Evolutionary conservation across 2,329 filamentous ascomycete genomes (phyloP).

Genomic region (Calonectria naviculata): DNA sequence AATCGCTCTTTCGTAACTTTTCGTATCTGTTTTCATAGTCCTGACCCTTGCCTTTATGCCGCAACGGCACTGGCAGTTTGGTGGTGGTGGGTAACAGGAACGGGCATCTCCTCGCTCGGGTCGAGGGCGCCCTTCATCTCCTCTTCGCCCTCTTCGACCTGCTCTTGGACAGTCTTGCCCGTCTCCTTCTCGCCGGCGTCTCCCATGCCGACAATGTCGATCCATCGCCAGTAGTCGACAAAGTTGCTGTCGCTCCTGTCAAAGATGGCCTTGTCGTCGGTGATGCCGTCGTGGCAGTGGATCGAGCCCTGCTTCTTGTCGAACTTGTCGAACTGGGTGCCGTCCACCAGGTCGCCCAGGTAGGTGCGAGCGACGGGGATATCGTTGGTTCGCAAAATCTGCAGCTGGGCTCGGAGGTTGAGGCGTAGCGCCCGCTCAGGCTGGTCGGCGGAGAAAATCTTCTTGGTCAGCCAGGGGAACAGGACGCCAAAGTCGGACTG

Average conservation of each 20-base stretch:
- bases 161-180: conserved; percentile 43
- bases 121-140: conserved; percentile 50
- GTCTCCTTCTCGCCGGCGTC: conserved; percentile 41
- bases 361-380: conserved; percentile 62
- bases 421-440: conserved; percentile 69
- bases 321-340: conserved; percentile 51
- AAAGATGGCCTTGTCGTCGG: conserved; percentile 64
- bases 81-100: conserved; percentile 3
- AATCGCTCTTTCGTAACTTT: conserved; percentile 34
- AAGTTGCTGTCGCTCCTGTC: conserved; percentile 50
- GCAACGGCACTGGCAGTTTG: conserved; percentile 29
- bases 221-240: conserved; percentile 63
- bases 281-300: conserved; percentile 49
- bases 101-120: conserved; percentile 41
- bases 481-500: conserved; percentile 88
- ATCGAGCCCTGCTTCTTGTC: conserved; percentile 28
- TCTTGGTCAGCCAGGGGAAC: conserved; percentile 77
- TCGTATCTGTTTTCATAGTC: neutral
- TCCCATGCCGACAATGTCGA: conserved; percentile 64
- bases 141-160: conserved; percentile 49
- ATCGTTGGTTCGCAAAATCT: conserved; percentile 63
- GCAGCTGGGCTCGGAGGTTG: conserved; percentile 68
- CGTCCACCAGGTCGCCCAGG: conserved; percentile 62
- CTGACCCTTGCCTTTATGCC: conserved; percentile 19
- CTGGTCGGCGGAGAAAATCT: conserved; percentile 66